A percentile compares a stretch with the other conserved stretches of the same genome.
These are phyloP conservation scores for Sugiyamaella americana DNA, from an alignment of 805 yeast genomes.

Conservation along the genomic window DNA sequence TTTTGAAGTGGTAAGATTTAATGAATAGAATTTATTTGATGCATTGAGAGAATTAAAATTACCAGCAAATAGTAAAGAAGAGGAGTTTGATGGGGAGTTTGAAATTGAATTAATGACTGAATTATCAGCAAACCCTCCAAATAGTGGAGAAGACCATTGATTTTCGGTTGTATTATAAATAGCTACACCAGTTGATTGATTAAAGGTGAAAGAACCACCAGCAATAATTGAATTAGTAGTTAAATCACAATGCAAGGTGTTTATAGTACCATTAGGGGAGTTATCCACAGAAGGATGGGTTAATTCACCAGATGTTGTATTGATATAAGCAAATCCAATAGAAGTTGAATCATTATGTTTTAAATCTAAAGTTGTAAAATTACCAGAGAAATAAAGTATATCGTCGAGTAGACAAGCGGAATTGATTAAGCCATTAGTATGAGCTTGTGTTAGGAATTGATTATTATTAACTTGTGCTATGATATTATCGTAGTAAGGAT, in stretches of 20 bases:
- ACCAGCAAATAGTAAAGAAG: slow-evolving; percentile 75
- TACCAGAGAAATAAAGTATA: slow-evolving; percentile 26
- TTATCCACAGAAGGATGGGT: slow-evolving; percentile 13
- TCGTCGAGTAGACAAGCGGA: slow-evolving; percentile 20
- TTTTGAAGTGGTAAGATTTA: slow-evolving; percentile 23
- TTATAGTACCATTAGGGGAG: slow-evolving; percentile 36
- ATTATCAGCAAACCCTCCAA: slow-evolving; percentile 58
- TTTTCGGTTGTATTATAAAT: slow-evolving; percentile 49
- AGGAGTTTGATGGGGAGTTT: slow-evolving; percentile 33
- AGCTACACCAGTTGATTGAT: slow-evolving; percentile 48
- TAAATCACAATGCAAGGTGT: slow-evolving; percentile 43
- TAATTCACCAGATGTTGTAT: slow-evolving; percentile 24
- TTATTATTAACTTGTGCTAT: slow-evolving; percentile 23
- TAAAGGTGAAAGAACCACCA: slow-evolving; percentile 70
- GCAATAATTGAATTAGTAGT: slow-evolving; percentile 51
- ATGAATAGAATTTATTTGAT: slow-evolving; percentile 19
- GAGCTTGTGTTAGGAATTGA: slow-evolving; percentile 9
- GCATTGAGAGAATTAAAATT: slow-evolving; percentile 50
- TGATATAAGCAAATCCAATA: slow-evolving; percentile 24
- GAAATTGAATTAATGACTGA: slow-evolving; percentile 56
- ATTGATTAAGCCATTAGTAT: slow-evolving; percentile 20
- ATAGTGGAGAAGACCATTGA: slow-evolving; percentile 47
- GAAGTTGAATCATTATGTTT: slow-evolving; percentile 1
- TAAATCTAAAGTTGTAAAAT: slow-evolving; percentile 23
- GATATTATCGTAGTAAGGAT: slow-evolving; percentile 16